phyloP scores from a whole-genome alignment of 1,284 basidiomycete genomes.

The Rhodotorula sp. region DNA sequence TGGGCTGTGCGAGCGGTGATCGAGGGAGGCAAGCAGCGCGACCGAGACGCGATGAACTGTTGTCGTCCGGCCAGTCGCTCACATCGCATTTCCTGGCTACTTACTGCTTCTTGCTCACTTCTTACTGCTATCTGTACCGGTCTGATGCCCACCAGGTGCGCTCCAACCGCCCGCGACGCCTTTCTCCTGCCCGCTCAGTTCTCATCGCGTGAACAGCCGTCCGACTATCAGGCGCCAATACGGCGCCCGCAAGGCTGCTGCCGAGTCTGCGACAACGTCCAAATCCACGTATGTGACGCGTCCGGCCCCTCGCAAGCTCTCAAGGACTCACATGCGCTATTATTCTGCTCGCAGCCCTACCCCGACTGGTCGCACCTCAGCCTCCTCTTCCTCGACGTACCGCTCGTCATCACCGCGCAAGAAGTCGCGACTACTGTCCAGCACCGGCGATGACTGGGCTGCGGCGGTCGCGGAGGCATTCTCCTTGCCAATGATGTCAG shows the following conservation, averaged over 20 bases:
- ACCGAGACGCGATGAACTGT: not conserved
- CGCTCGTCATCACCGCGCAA: not conserved
- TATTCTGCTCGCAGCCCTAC: not conserved
- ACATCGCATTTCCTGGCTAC: not conserved
- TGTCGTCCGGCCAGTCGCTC: not conserved
- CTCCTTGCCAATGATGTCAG: not conserved
- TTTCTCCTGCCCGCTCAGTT: not conserved
- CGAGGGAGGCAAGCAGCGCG: too few relatives aligned
- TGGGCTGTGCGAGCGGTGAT: too few relatives aligned
- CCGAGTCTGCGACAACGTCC: not conserved
- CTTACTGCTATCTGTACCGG: too few relatives aligned
- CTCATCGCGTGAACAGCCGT: conserved; percentile 4
- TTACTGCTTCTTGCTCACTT: not conserved
- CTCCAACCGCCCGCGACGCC: too few relatives aligned
- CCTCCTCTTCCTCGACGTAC: not conserved
- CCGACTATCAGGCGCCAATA: conserved; percentile 34
- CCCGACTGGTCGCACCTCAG: not conserved
- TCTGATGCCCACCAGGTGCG: not conserved
- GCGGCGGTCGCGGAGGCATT: conserved; percentile 2
- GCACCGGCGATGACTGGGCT: not conserved
- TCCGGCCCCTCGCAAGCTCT: not conserved
- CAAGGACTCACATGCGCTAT: too few relatives aligned
- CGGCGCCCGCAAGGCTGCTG: conserved; percentile 26
- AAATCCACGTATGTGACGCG: not conserved
- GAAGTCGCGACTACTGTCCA: not conserved